Conservation (phyloP, 2,329 filamentous ascomycete species). For the Aspergillus sp. region DNA sequence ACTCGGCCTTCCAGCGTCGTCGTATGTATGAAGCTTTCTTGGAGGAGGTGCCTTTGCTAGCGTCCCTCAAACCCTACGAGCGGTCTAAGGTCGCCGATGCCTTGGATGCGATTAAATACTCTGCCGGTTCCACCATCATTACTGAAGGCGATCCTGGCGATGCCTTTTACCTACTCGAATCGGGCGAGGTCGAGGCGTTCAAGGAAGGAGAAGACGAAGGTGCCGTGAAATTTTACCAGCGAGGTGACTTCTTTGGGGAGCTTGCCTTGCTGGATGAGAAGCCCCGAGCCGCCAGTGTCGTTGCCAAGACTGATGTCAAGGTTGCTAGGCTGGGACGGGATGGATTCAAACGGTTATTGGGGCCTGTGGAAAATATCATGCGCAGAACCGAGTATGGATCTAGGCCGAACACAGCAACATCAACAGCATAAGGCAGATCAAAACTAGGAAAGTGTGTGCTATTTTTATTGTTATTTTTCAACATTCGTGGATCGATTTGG, state of each 20-base stretch:
- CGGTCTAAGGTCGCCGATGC: slow-evolving; percentile 96
- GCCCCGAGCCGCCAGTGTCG: slow-evolving; percentile 80
- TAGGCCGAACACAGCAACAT: slow-evolving; percentile 12
- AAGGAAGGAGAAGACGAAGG: slow-evolving; percentile 59
- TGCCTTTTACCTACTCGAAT: slow-evolving; percentile 84
- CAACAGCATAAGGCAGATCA: slow-evolving; percentile 16
- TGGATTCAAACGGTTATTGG: slow-evolving; percentile 86
- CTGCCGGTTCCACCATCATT: slow-evolving; percentile 75
- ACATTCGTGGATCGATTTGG: neutral
- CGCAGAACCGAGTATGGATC: slow-evolving; percentile 50
- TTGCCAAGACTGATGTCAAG: slow-evolving; percentile 80
- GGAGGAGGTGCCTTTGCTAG: slow-evolving; percentile 81
- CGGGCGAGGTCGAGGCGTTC: slow-evolving; percentile 76
- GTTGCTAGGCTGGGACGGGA: slow-evolving; percentile 87
- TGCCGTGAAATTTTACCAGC: slow-evolving; percentile 71
- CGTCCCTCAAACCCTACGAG: slow-evolving; percentile 80
- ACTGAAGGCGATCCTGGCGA: slow-evolving; percentile 83
- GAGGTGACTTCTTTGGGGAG: slow-evolving; percentile 97
- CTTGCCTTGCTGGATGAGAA: slow-evolving; percentile 88
- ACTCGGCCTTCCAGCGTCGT: slow-evolving; percentile 89
- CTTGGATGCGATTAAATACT: slow-evolving; percentile 80
- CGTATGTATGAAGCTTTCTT: slow-evolving; percentile 97
- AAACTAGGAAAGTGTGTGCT: neutral
- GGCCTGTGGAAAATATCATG: slow-evolving; percentile 92
- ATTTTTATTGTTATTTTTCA: neutral